Percentiles rank a stretch among this genome's conserved stretches.
These are phyloP conservation scores for Chrysanthemum lavandulifolium DNA, from an alignment of 129 eudicot genomes.

Conservation along the genomic window DNA sequence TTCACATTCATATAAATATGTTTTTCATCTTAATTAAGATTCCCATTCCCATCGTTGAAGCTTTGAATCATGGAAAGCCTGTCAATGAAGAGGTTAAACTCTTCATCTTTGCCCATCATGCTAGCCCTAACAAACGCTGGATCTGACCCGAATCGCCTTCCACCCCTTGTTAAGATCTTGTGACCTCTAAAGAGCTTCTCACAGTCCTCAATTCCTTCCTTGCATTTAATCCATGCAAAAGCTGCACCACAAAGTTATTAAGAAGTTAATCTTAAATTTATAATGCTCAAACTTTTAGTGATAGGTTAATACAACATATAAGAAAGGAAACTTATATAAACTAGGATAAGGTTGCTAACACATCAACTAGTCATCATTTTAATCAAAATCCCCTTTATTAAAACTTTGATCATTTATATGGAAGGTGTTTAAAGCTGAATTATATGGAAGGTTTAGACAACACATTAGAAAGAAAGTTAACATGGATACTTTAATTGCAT, in stretches of 20 bases:
- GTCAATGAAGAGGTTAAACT: conserved; percentile 52
- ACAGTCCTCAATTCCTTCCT: conserved; percentile 49
- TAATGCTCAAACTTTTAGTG: background rate
- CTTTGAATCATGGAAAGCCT: conserved; percentile 48
- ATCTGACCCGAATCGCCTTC: conserved; percentile 65
- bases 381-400: background rate
- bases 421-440: too few species aligned
- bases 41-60: conserved; percentile 18
- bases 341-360: too few species aligned
- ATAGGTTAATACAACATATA: too few species aligned
- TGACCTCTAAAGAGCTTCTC: conserved; percentile 47
- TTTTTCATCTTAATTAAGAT: conserved; percentile 20
- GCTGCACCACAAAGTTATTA: conserved; percentile 42
- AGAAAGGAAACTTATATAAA: too few species aligned
- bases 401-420: too few species aligned
- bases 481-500: too few species aligned
- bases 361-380: too few species aligned
- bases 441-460: too few species aligned
- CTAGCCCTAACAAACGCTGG: conserved; percentile 59
- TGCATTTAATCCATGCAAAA: conserved; percentile 86
- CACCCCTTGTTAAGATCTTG: conserved; percentile 61
- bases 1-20: conserved; percentile 1
- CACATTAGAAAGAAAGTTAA: too few species aligned
- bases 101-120: conserved; percentile 71
- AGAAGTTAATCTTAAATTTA: background rate